phyloP scores from a whole-genome alignment of 352 stramenopile genomes.

The Phytophthora sojae region DNA sequence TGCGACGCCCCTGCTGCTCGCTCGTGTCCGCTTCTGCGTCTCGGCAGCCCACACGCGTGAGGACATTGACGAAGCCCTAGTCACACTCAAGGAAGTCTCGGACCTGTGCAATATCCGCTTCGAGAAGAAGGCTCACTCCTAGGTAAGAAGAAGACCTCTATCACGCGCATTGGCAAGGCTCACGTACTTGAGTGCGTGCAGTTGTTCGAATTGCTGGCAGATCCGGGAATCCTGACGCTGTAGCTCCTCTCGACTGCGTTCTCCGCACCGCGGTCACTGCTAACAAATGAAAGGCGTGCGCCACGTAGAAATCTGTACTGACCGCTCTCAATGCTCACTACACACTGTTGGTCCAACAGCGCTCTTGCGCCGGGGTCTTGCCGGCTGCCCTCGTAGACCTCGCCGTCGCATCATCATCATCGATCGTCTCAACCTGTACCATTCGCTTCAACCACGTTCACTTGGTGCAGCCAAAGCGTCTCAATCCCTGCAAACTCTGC shows the following conservation, averaged over 20 bases:
- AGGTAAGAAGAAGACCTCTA: constrained; percentile 2
- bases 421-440: background rate
- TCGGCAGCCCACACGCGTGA: constrained; percentile 94
- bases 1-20: constrained; percentile 94
- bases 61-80: constrained; percentile 93
- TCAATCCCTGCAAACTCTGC: no score
- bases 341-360: no score
- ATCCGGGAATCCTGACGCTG: background rate
- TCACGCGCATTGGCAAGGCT: background rate
- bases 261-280: background rate
- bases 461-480: no score
- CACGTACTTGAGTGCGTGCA: background rate
- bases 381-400: no score
- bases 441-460: background rate
- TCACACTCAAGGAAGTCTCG: constrained; percentile 93
- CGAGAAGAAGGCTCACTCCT: constrained; percentile 30
- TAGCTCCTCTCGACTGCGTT: constrained; percentile 5
- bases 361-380: no score
- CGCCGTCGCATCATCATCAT: constrained; percentile 1
- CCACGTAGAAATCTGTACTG: constrained; percentile 21
- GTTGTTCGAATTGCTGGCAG: constrained; percentile 3
- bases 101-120: constrained; percentile 84
- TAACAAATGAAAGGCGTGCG: constrained; percentile 18
- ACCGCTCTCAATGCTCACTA: background rate
- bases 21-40: constrained; percentile 97